Base-by-base conservation (phyloP, 495 filamentous ascomycete species). In the Aspergillus bridgeri region DNA sequence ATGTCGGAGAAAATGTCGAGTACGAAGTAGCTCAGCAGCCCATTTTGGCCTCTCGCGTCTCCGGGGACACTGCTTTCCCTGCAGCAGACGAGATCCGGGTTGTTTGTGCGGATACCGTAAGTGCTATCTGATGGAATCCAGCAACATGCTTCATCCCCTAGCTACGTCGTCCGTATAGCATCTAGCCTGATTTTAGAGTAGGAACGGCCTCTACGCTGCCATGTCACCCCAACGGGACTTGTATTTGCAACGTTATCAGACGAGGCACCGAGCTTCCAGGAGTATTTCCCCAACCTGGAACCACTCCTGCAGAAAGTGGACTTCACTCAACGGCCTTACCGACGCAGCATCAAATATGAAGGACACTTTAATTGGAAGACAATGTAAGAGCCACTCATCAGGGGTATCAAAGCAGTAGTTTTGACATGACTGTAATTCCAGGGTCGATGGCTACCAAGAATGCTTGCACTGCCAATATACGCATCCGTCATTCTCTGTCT, bases 321-420 rank as follows among this genome's bases (percentile, higher is more conserved):
- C 54, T 86, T 86, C 60, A 83, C 81, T 21, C 75, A 75, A 47
- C 68, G 82, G 4, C 81, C 82, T 6, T 75, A 84, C 57, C 74
- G 80, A 15, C 77, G 77, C 20, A 83, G 81, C 55, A 82, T 84
- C 60, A 72, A 71, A 27, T 86, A 86, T 48, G 75, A 81, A 56
- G 83, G 83, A 0, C 70, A 72, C 0, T 86, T 86, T 67, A 86
- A 86, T 64, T 86, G 82, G 83, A 86, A 86, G 60, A 84, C 83
- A 0, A 86, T 86, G 82, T 81, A 71, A 57, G 53, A 29, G 19
- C 18, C n/a, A n/a, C 21, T 6, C 21, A 6, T 43, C 17, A 13
- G 22, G 3, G 20, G 25, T 27, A 2, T 15, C 33, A 4, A 8
- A 25, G 29, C 6, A 22, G 23, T 3, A 6, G n/a, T 15, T 29